Evolutionary conservation across 2,329 filamentous ascomycete species (phyloP).

Genomic region (Dactylellina cionopaga): DNA sequence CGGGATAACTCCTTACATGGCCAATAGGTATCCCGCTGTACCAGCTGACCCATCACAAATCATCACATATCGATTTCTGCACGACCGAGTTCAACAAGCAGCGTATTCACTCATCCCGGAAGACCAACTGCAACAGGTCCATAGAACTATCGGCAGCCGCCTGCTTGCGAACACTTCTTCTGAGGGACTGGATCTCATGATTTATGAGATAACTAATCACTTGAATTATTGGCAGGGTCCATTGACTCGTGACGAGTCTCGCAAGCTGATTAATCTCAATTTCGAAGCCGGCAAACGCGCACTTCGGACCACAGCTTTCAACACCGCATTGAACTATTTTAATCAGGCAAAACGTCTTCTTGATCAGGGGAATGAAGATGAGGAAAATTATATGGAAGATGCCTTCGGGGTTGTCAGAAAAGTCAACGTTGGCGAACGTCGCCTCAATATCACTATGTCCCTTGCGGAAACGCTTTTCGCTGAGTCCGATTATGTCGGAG

Average conservation of each 20-base stretch:
- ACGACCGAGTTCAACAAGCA: constrained; percentile 57
- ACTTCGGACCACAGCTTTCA: constrained; percentile 56
- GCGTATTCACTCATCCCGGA: constrained; percentile 56
- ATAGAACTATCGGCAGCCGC: constrained; percentile 56
- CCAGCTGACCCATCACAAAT: constrained; percentile 52
- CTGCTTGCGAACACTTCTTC: constrained; percentile 54
- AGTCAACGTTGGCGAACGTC: constrained; percentile 54
- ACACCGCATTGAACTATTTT: constrained; percentile 56
- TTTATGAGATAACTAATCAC: constrained; percentile 58
- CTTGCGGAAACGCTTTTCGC: constrained; percentile 57
- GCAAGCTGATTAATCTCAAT: constrained; percentile 56
- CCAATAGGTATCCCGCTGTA: constrained; percentile 45
- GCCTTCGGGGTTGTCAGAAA: constrained; percentile 42
- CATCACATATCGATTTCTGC: constrained; percentile 56
- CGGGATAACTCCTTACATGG: constrained; percentile 44
- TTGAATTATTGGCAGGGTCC: constrained; percentile 57
- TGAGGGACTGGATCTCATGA: constrained; percentile 55
- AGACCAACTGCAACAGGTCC: constrained; percentile 55
- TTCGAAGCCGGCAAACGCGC: constrained; percentile 56
- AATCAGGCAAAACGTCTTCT: constrained; percentile 55
- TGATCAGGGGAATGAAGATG: constrained; percentile 54
- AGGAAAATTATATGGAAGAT: constrained; percentile 53
- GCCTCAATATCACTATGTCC: constrained; percentile 56
- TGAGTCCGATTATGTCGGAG: constrained; percentile 55
- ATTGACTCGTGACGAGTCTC: constrained; percentile 53